phyloP scores from a whole-genome alignment of 2,329 filamentous ascomycete species.

The Colletotrichum chlorophyti region DNA sequence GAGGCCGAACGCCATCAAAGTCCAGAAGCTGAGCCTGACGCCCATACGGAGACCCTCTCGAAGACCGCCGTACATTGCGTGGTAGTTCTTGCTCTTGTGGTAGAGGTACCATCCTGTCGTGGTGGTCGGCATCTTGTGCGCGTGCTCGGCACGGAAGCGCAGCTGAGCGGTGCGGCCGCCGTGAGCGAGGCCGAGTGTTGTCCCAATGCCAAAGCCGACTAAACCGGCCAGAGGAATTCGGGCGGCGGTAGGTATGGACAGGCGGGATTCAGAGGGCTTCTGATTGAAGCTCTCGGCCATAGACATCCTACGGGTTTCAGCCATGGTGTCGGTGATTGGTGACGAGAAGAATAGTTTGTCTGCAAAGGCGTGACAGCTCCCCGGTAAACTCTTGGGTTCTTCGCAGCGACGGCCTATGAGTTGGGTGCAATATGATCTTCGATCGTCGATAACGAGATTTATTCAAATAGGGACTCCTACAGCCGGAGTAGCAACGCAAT shows the following conservation, averaged over 20 bases:
- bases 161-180: conserved; percentile 78
- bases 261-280: conserved; percentile 47
- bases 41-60: conserved; percentile 82
- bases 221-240: conserved; percentile 71
- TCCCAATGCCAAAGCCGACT: conserved; percentile 71
- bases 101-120: conserved; percentile 97
- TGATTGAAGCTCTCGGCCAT: conserved; percentile 35
- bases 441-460: too few relatives aligned
- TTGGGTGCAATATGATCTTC: too few relatives aligned
- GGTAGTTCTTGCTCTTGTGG: conserved; percentile 97
- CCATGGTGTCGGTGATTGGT: not conserved
- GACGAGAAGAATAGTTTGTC: too few relatives aligned
- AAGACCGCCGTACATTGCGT: conserved; percentile 77
- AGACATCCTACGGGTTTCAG: conserved; percentile 3
- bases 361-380: too few relatives aligned
- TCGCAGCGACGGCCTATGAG: too few relatives aligned
- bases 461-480: too few relatives aligned
- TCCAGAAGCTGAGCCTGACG: conserved; percentile 73
- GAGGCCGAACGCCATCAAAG: conserved; percentile 76
- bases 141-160: conserved; percentile 93
- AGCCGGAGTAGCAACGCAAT: too few relatives aligned
- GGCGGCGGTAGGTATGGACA: conserved; percentile 68
- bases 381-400: too few relatives aligned
- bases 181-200: conserved; percentile 73
- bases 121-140: conserved; percentile 85